Evolutionary conservation across 2,329 filamentous ascomycete species (phyloP).

Genomic region (Colletotrichum horii): DNA sequence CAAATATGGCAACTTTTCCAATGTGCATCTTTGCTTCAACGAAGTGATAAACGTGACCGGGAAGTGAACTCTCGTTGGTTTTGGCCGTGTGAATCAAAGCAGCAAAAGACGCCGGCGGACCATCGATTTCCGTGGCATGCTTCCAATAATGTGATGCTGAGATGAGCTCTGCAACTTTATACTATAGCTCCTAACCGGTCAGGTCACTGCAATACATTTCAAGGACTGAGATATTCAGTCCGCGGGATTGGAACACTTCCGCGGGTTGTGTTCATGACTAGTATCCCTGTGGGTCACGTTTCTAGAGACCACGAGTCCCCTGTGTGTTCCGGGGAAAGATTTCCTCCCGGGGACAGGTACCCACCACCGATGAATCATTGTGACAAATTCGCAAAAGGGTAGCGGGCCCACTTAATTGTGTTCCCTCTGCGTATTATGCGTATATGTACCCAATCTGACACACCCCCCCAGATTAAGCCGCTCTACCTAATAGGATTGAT

Average conservation of each 20-base stretch:
- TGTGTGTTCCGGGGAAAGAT: not conserved
- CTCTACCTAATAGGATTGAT: too few species aligned
- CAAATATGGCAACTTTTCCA: not conserved
- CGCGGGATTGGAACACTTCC: not conserved
- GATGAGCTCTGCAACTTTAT: not conserved
- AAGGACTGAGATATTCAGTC: not conserved
- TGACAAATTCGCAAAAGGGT: too few species aligned
- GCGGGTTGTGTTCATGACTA: not conserved
- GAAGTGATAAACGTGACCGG: not conserved
- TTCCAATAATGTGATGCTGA: not conserved
- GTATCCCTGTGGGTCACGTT: not conserved
- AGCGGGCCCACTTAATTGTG: too few species aligned
- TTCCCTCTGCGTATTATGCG: too few species aligned
- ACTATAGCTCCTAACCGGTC: accelerated
- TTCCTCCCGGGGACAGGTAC: not conserved
- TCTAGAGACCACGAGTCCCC: not conserved
- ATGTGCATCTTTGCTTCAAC: not conserved
- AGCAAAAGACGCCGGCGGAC: not conserved
- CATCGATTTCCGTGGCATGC: not conserved
- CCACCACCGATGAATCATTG: not conserved
- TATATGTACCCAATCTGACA: too few species aligned
- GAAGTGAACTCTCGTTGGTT: not conserved
- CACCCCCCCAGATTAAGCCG: too few species aligned
- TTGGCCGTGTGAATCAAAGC: not conserved
- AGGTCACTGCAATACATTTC: not conserved